Percentiles rank a stretch among this genome's conserved stretches.
phyloP scores from a whole-genome alignment of 306 rosid genomes.

The Erythrophleum fordii region DNA sequence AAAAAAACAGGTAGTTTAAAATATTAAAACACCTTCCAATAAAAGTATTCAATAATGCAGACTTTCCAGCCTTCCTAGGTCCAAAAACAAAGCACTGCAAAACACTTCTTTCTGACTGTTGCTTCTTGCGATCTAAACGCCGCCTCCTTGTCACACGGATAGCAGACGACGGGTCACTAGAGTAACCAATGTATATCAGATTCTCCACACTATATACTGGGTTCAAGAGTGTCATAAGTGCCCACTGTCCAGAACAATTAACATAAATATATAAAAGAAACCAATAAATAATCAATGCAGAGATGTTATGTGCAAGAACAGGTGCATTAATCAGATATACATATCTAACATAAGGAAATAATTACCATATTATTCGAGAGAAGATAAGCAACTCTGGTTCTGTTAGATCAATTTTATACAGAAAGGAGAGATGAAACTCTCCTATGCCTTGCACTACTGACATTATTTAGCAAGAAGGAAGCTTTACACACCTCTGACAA shows the following conservation, averaged over 20 bases:
- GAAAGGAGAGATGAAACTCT: neutral
- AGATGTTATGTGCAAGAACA: neutral
- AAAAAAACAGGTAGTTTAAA: neutral
- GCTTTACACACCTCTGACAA: slow-evolving; percentile 53
- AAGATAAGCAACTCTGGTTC: neutral
- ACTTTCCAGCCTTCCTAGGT: slow-evolving; percentile 91
- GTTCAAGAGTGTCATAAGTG: slow-evolving; percentile 87
- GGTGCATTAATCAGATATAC: neutral
- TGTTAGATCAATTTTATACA: neutral
- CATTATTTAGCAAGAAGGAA: neutral
- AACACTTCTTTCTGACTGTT: slow-evolving; percentile 79
- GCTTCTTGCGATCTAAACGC: slow-evolving; percentile 87
- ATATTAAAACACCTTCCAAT: slow-evolving; percentile 55
- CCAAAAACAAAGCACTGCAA: slow-evolving; percentile 96
- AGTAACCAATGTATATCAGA: slow-evolving; percentile 86
- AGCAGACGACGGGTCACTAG: slow-evolving; percentile 76
- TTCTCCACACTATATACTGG: slow-evolving; percentile 85
- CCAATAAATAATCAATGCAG: neutral
- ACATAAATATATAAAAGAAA: neutral
- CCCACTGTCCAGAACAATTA: slow-evolving; percentile 61
- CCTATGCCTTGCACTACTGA: neutral
- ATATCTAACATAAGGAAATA: neutral
- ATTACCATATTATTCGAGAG: neutral
- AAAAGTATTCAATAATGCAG: slow-evolving; percentile 82
- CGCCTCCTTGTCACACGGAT: slow-evolving; percentile 80